These are phyloP conservation scores for Eudorina sp. DNA, from an alignment of 139 green algal genomes.

Conservation along the genomic window DNA sequence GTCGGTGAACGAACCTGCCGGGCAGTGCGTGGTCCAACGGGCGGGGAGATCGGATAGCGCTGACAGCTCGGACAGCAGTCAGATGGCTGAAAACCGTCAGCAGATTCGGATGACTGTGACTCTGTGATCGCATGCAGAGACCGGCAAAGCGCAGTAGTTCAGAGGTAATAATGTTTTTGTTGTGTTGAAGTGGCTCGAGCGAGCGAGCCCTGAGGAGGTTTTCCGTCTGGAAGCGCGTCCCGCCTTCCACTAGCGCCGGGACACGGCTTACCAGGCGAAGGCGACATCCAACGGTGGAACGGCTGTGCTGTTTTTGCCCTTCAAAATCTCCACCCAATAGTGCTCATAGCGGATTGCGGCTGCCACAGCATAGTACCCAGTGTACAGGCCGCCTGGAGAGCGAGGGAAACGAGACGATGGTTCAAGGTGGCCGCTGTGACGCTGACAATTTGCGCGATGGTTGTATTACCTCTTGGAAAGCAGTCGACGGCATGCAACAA, in stretches of 20 bases:
- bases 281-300: conserved; percentile 7
- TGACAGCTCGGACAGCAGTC: not conserved
- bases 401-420: not conserved
- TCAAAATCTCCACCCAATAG: not conserved
- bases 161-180: not conserved
- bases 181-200: not conserved
- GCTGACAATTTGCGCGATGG: not conserved
- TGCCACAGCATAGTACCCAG: conserved; percentile 13
- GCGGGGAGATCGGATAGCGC: not conserved
- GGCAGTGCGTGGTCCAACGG: not conserved
- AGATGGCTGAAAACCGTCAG: not conserved
- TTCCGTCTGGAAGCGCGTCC: not conserved
- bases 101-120: not conserved
- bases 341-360: conserved; percentile 13
- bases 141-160: not conserved
- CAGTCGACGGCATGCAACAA: conserved; percentile 1
- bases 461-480: conserved; percentile 27
- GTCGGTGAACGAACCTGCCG: conserved; percentile 33
- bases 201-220: not conserved
- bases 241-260: not conserved
- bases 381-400: not conserved
- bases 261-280: conserved; percentile 14
- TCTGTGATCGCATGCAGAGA: not conserved
- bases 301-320: not conserved
- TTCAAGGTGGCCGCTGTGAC: not conserved